Conservation (phyloP, 2,329 filamentous ascomycete genomes). For the Sphaerulina vaccinii region DNA sequence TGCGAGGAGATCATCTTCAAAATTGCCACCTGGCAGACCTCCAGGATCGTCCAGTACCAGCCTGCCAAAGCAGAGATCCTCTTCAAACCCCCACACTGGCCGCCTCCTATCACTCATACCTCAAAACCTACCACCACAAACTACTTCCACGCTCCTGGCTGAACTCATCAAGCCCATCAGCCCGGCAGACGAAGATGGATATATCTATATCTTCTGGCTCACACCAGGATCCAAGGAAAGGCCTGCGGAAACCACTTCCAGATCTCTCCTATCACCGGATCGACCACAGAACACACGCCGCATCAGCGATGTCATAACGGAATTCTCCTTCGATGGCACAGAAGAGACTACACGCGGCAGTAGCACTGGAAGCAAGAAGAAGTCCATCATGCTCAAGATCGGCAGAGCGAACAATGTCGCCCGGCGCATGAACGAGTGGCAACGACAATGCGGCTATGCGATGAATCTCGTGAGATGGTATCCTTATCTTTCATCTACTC, state of each 20-base stretch:
- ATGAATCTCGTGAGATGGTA: slow-evolving; percentile 89
- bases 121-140: slow-evolving; percentile 62
- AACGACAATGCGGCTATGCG: slow-evolving; percentile 85
- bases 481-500: slow-evolving; percentile 61
- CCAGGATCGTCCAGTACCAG: slow-evolving; percentile 13
- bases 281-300: slow-evolving; percentile 23
- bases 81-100: slow-evolving; percentile 32
- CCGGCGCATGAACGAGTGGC: slow-evolving; percentile 88
- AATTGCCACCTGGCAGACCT: slow-evolving; percentile 17
- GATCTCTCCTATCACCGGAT: slow-evolving; percentile 33
- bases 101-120: slow-evolving; percentile 68
- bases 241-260: slow-evolving; percentile 46
- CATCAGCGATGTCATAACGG: slow-evolving; percentile 37
- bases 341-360: not conserved
- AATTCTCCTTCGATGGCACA: slow-evolving; percentile 32
- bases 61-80: slow-evolving; percentile 13
- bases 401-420: slow-evolving; percentile 78
- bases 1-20: slow-evolving; percentile 1
- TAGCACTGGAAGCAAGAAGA: slow-evolving; percentile 33
- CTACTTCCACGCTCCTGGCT: slow-evolving; percentile 66
- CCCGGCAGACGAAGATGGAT: slow-evolving; percentile 74
- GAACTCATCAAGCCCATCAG: slow-evolving; percentile 78
- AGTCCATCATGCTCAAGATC: slow-evolving; percentile 67
- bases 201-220: slow-evolving; percentile 99
- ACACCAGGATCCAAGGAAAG: slow-evolving; percentile 62